Evolutionary conservation across 306 rosid species (phyloP), one percentile per base, ranked within the genome.

Genomic region (Chamaecrista fasciculata): DNA sequence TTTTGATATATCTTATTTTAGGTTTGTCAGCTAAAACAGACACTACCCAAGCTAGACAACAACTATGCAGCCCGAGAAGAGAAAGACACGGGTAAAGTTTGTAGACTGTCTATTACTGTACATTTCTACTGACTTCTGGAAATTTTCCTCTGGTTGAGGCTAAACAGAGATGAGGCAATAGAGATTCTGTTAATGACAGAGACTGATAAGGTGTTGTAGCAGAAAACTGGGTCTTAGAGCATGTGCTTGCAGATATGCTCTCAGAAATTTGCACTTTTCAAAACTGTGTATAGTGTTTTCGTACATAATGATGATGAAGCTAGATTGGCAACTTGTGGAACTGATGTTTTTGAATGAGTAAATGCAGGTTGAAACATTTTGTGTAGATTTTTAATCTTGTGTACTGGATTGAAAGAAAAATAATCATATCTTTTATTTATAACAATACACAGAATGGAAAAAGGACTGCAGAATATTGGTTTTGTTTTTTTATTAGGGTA

Each of bases 11-110:
- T 28, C 62, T 74, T 71, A 69, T 76, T 76, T 80, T 86, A 85
- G 98, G 94, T 82, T 60, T 74, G 77, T 74, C 91, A 82, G 77
- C 85, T 93, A 43, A 93, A 90, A 76, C 82, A 82, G 85, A 74
- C 84, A 14, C 87, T 94, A 28, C 78, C 85, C 50, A 77, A 71
- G 57, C 77, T 94, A 85, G 97, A 91, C 91, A 82, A 82, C 74
- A 94, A 88, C 89, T 90, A 85, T 72, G 97, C 95, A 52, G 89
- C 82, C 67, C 86, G 81, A 70, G 87, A 78, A 66, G 97, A 90
- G 72, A 88, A 94, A 75, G 91, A 86, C 58, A 81, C 87, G 64
- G 70, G 98, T 94, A 78, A 82, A 52, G 39, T 36, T 36, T 60
- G 65, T 33, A 3, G 9, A 59, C 65, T 77, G 73, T 55, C 51